Evolutionary conservation across 1,284 basidiomycete species (phyloP).

Genomic region (Ceratobasidium sp.): DNA sequence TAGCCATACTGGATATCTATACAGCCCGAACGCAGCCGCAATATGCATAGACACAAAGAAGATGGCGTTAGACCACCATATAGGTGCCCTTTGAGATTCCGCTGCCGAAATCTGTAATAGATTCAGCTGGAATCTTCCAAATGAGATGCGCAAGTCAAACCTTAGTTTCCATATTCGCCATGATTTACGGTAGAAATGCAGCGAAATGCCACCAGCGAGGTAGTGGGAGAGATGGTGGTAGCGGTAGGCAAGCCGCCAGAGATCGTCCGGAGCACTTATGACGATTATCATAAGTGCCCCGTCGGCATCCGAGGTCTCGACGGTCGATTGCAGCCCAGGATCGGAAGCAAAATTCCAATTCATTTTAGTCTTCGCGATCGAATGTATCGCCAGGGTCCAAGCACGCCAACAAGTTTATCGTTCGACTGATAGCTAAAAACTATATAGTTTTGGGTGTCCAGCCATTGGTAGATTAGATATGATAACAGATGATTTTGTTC

Average conservation of each 20-base stretch:
- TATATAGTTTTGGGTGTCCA: no score
- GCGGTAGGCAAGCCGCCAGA: neutral
- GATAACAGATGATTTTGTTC: no score
- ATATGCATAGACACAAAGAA: slow-evolving; percentile 78
- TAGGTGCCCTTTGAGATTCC: slow-evolving; percentile 37
- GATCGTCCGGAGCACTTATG: neutral
- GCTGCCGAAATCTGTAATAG: neutral
- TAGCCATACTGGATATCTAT: slow-evolving; percentile 63
- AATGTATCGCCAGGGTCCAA: slow-evolving; percentile 4
- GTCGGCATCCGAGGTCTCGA: slow-evolving; percentile 37
- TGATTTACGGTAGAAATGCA: neutral
- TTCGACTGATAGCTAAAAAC: no score
- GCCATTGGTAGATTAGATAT: no score
- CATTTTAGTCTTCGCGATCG: neutral
- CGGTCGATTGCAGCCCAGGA: slow-evolving; percentile 42
- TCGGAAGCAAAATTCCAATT: slow-evolving; percentile 33
- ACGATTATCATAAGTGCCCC: neutral
- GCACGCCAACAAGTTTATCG: no score
- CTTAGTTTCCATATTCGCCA: neutral
- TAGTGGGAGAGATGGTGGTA: slow-evolving; percentile 5
- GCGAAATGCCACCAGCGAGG: neutral
- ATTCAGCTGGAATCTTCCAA: neutral
- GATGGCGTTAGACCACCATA: slow-evolving; percentile 79
- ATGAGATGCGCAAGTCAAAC: neutral
- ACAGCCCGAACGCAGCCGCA: slow-evolving; percentile 69